phyloP scores from a whole-genome alignment of 2,329 filamentous ascomycete genomes.

The Helotiales sp. region DNA sequence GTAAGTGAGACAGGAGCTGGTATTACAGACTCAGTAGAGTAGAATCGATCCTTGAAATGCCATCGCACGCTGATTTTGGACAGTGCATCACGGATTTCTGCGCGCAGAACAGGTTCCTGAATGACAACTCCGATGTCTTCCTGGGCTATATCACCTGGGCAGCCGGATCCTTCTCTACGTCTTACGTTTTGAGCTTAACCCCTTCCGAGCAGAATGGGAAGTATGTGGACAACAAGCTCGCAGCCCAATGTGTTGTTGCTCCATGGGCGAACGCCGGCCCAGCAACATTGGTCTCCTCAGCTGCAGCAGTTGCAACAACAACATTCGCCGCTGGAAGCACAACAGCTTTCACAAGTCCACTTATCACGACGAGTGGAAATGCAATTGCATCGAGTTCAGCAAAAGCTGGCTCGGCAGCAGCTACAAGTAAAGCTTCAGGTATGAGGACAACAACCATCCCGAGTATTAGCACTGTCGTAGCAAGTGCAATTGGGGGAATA shows the following conservation, averaged over 20 bases:
- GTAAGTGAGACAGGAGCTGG: slow-evolving; percentile 55
- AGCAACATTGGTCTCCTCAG: neutral
- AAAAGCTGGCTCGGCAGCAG: neutral
- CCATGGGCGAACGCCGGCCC: slow-evolving; percentile 30
- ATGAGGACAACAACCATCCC: neutral
- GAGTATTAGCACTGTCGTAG: neutral
- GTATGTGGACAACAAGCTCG: slow-evolving; percentile 33
- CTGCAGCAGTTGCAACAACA: neutral
- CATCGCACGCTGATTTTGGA: neutral
- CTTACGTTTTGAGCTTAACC: slow-evolving; percentile 34
- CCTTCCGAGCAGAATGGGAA: slow-evolving; percentile 34
- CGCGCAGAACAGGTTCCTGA: slow-evolving; percentile 34
- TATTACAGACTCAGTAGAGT: slow-evolving; percentile 27
- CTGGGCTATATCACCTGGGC: slow-evolving; percentile 47
- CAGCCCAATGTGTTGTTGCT: slow-evolving; percentile 35
- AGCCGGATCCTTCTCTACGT: slow-evolving; percentile 43
- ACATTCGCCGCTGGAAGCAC: neutral
- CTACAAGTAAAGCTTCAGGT: neutral
- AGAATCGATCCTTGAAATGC: too few species aligned
- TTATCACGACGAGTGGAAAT: too few species aligned
- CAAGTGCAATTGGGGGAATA: neutral
- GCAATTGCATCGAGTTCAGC: neutral
- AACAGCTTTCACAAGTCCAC: neutral
- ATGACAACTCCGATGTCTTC: slow-evolving; percentile 45
- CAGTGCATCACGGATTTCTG: slow-evolving; percentile 36